phyloP scores from a whole-genome alignment of 1,139 yeast species.

The Lodderomyces theae region DNA sequence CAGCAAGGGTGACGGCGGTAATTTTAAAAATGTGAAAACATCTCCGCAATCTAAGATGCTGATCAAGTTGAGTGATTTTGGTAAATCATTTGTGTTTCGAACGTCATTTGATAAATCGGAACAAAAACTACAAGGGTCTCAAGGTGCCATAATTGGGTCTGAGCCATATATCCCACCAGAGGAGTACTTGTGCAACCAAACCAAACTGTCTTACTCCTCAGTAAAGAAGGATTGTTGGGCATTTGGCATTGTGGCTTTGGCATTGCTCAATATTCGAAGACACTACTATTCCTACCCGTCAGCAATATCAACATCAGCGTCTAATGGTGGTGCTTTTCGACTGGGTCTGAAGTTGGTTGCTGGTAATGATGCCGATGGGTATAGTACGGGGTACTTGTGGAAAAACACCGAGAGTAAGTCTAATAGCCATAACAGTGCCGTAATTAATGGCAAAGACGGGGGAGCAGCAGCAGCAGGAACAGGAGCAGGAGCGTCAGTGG shows the following conservation, averaged over 20 bases:
- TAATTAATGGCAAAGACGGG: too few relatives aligned
- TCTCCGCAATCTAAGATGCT: slow-evolving; percentile 30
- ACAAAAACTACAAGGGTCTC: slow-evolving; percentile 46
- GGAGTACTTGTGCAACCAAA: slow-evolving; percentile 34
- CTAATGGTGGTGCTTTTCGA: not conserved
- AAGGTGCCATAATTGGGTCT: slow-evolving; percentile 72
- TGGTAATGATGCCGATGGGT: slow-evolving; percentile 5
- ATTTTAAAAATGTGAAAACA: not conserved
- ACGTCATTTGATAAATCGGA: slow-evolving; percentile 64
- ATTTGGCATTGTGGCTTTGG: slow-evolving; percentile 50
- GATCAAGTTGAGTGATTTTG: slow-evolving; percentile 65
- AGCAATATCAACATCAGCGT: too few relatives aligned
- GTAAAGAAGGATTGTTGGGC: slow-evolving; percentile 70
- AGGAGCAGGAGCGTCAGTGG: too few relatives aligned
- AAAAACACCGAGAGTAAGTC: slow-evolving; percentile 27
- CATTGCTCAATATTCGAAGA: slow-evolving; percentile 32
- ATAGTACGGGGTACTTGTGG: slow-evolving; percentile 25
- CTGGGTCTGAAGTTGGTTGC: slow-evolving; percentile 2
- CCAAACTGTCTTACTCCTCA: slow-evolving; percentile 37
- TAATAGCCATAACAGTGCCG: too few relatives aligned
- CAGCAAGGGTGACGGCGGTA: not conserved
- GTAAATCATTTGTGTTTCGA: slow-evolving; percentile 72
- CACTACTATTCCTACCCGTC: slow-evolving; percentile 19
- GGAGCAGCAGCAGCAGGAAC: too few relatives aligned
- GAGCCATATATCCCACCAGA: slow-evolving; percentile 77